Evolutionary conservation across 2,329 filamentous ascomycete species (phyloP), one percentile per base, ranked within the genome.

Genomic region (Talaromyces sp.): DNA sequence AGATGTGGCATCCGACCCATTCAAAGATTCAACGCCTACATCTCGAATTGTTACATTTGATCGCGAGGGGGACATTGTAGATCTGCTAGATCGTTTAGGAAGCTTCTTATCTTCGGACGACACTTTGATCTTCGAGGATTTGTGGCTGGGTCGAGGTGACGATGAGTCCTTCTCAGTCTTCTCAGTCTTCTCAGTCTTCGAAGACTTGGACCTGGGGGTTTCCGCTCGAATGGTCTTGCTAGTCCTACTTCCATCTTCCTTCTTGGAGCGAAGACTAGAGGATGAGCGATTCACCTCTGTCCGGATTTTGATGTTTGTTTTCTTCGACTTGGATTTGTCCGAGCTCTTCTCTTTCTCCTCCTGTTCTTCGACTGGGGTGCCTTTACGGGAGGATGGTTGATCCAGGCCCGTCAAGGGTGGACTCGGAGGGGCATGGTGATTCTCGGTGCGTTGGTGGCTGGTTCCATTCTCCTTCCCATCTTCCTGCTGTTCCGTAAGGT

Each of bases 401-500:
- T 79, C 76, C 27, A 74, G 63, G 22, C 70, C 70, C 9, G 77
- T 80, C 56, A 80, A 68, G 7, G 77, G 77, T 5, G 77, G 77
- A 47, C 77, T 80, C 13, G 77, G 77, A 49, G 77, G 76, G 27
- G 74, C 71, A 57, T 73, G 65, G 37, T 67, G 67, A 49, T 66
- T 64, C 47, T 67, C 64, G 4, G 59, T 61, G 30, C 62, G 65
- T 32, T 58, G 51, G 24, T 65, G 55, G 48, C 50, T 57, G 41
- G 57, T 52, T 42, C 60, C 63, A 54, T 67, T 66, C 46, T 62
- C 54, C 42, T 75, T 77, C 49, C 58, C 64, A 51, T 65, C 47
- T 60, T 54, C 45, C 74, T 77, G 48, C 54, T 57, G 47, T 76
- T 79, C 77, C 47, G 85, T 84, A 19, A 89, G 63, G 65, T 91